Evolutionary conservation across 441 rosid species (phyloP).

Genomic region (Viola pubescens): DNA sequence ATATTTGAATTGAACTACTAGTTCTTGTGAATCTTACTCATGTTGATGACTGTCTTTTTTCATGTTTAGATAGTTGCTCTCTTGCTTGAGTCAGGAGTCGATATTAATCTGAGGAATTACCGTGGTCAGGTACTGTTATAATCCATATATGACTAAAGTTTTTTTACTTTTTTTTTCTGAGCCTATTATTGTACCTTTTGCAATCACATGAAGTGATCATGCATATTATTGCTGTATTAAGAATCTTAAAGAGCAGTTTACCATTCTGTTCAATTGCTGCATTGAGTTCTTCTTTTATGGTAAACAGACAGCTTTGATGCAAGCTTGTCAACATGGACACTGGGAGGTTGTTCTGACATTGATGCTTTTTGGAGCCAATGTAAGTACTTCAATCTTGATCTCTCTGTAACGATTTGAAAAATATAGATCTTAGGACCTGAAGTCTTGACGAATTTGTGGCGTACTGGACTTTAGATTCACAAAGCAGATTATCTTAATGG

Average conservation of each 20-base stretch:
- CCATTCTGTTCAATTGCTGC: background rate
- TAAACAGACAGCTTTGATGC: slow-evolving; percentile 90
- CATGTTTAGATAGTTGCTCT: slow-evolving; percentile 68
- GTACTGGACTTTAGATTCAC: slow-evolving; percentile 47
- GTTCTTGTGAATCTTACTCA: background rate
- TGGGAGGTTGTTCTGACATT: slow-evolving; percentile 90
- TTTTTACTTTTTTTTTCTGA: background rate
- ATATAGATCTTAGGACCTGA: background rate
- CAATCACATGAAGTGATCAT: background rate
- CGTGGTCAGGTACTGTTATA: slow-evolving; percentile 73
- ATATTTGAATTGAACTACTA: background rate
- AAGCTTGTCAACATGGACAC: slow-evolving; percentile 97
- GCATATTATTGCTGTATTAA: slow-evolving; percentile 3
- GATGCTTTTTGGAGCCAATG: slow-evolving; percentile 84
- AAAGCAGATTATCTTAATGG: slow-evolving; percentile 87
- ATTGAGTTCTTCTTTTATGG: slow-evolving; percentile 7
- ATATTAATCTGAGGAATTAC: slow-evolving; percentile 87
- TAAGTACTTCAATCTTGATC: slow-evolving; percentile 28
- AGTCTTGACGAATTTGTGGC: slow-evolving; percentile 19
- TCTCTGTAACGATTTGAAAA: slow-evolving; percentile 4
- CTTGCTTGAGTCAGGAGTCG: slow-evolving; percentile 92
- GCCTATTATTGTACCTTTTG: background rate
- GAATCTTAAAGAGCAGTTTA: background rate
- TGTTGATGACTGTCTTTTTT: slow-evolving; percentile 16
- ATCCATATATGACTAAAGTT: background rate